These are phyloP conservation scores for Leishmania guyanensis DNA, from an alignment of 208 protist genomes.

Conservation along the genomic window DNA sequence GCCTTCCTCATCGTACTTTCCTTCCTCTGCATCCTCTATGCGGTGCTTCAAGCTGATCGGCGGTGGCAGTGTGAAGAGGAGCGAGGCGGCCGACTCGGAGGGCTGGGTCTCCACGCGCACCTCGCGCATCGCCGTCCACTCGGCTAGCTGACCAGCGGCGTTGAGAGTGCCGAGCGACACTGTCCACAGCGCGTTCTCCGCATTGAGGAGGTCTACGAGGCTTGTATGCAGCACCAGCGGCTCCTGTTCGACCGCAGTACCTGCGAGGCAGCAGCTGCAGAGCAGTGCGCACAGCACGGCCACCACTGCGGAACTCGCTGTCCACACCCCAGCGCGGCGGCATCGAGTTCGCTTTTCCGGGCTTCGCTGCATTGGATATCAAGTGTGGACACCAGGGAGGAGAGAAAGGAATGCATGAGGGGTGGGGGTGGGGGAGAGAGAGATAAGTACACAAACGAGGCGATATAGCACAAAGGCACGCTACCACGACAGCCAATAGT, in stretches of 20 bases:
- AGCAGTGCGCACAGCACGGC: constrained; percentile 2
- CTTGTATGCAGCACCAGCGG: constrained; percentile 26
- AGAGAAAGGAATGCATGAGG: not conserved
- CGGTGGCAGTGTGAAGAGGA: constrained; percentile 18
- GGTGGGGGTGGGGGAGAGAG: not conserved
- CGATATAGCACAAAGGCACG: not conserved
- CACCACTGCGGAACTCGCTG: not conserved
- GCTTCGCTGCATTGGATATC: not conserved
- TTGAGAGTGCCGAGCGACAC: constrained; percentile 12
- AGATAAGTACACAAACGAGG: not conserved
- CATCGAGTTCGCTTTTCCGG: not conserved
- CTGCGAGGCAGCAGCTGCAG: not conserved
- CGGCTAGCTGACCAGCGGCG: not conserved
- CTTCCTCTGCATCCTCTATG: constrained; percentile 1
- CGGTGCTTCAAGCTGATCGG: constrained; percentile 7
- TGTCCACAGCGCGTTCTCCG: constrained; percentile 24
- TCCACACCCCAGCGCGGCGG: not conserved
- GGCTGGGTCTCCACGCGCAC: constrained; percentile 26
- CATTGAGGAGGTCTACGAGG: constrained; percentile 27
- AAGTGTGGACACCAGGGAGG: not conserved
- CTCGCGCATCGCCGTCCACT: constrained; percentile 32
- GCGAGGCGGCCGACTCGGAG: constrained; percentile 23
- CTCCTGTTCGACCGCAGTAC: constrained; percentile 3
- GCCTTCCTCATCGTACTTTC: not conserved
- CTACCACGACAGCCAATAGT: not conserved